Conservation (phyloP, 2,329 filamentous ascomycete species). For the Sarocladium strictum region DNA sequence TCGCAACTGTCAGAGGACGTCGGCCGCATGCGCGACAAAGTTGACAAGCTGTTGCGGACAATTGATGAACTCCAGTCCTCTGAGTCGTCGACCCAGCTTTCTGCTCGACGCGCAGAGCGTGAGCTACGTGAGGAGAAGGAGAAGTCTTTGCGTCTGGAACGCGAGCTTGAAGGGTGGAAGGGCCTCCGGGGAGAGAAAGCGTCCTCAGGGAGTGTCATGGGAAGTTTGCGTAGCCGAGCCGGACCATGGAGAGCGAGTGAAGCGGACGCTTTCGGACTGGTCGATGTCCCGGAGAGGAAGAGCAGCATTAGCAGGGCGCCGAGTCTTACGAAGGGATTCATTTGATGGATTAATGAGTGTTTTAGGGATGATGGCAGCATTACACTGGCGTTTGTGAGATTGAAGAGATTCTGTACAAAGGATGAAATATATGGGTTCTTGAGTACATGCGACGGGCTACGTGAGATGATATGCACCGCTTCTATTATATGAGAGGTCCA, state of each 20-base stretch:
- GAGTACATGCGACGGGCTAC: background rate
- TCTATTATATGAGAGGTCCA: background rate
- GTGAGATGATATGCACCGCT: background rate
- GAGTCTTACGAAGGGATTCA: conserved; percentile 72
- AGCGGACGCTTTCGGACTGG: conserved; percentile 31
- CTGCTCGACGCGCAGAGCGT: conserved; percentile 78
- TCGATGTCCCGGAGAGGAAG: conserved; percentile 59
- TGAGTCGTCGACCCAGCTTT: conserved; percentile 75
- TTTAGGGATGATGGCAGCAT: background rate
- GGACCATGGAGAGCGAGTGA: conserved; percentile 29
- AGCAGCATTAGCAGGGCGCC: conserved; percentile 56
- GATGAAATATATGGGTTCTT: background rate
- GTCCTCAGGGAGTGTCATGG: conserved; percentile 38
- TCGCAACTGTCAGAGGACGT: conserved; percentile 77
- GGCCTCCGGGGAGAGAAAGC: conserved; percentile 63
- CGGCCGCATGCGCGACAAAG: conserved; percentile 78
- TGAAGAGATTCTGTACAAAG: background rate
- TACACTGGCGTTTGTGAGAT: background rate
- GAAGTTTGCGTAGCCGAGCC: conserved; percentile 30
- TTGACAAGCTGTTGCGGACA: conserved; percentile 79
- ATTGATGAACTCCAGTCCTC: conserved; percentile 92
- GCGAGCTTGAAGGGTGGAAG: conserved; percentile 82
- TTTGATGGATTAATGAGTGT: background rate
- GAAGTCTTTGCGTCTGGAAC: conserved; percentile 72
- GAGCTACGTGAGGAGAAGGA: conserved; percentile 87